Conservation (phyloP, 371 early-diverging fungal species). For the Mortierella sp. region DNA sequence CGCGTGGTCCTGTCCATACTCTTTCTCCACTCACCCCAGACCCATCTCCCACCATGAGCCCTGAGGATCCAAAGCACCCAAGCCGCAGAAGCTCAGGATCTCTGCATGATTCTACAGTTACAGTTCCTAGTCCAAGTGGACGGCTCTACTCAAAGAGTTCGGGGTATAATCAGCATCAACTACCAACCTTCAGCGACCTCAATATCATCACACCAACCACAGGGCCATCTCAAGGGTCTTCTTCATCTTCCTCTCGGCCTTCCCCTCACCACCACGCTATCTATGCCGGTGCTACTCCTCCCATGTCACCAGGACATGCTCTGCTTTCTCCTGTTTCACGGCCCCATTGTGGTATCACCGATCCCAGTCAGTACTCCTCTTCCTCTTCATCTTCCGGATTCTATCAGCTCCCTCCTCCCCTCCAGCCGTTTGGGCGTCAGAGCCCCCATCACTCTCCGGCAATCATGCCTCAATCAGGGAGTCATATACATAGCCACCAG, state of each 20-base stretch:
- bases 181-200: slow-evolving; percentile 29
- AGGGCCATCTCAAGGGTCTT: background rate
- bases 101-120: background rate
- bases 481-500: slow-evolving; percentile 14
- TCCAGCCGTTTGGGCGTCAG: slow-evolving; percentile 30
- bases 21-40: slow-evolving; percentile 19
- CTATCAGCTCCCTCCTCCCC: slow-evolving; percentile 52
- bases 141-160: slow-evolving; percentile 8
- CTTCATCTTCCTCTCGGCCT: slow-evolving; percentile 19
- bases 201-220: slow-evolving; percentile 14
- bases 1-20: slow-evolving; percentile 11
- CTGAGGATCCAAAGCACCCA: slow-evolving; percentile 38
- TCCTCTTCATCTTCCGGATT: slow-evolving; percentile 38
- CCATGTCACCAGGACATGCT: slow-evolving; percentile 51
- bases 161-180: slow-evolving; percentile 5
- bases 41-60: slow-evolving; percentile 43
- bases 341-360: slow-evolving; percentile 36
- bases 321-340: slow-evolving; percentile 37
- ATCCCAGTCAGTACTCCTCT: slow-evolving; percentile 40
- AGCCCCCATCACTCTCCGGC: slow-evolving; percentile 43
- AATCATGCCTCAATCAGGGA: slow-evolving; percentile 30
- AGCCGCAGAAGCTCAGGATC: slow-evolving; percentile 13
- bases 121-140: background rate
- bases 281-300: slow-evolving; percentile 39
- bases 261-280: slow-evolving; percentile 27